A percentile compares a stretch with the other conserved stretches of the same genome.
These are phyloP conservation scores for Cyclotella cryptica DNA, from an alignment of 108 stramenopile species.

Conservation along the genomic window DNA sequence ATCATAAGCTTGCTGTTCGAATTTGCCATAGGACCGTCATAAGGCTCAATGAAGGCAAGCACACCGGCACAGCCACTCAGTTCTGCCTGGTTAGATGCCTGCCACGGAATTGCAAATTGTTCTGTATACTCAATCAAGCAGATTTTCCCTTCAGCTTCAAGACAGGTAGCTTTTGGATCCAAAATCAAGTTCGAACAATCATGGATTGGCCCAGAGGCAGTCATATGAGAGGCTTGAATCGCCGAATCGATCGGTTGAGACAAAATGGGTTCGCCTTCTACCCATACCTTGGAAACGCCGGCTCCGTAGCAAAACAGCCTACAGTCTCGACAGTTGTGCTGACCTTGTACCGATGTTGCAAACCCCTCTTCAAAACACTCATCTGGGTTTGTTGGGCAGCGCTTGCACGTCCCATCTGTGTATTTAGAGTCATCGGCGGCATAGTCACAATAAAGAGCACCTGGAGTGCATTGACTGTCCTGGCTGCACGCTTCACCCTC, in stretches of 20 bases:
- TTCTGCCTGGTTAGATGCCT: neutral
- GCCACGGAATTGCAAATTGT: neutral
- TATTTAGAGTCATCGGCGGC: neutral
- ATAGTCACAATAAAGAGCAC: neutral
- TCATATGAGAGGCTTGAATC: neutral
- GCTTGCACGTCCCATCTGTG: neutral
- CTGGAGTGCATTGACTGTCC: neutral
- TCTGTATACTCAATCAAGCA: neutral
- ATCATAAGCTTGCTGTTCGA: neutral
- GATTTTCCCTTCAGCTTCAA: neutral
- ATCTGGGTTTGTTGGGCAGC: neutral
- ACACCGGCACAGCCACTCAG: neutral
- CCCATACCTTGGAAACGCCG: neutral
- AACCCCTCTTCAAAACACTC: neutral
- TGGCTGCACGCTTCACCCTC: neutral
- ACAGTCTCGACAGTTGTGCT: neutral
- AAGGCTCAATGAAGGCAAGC: neutral
- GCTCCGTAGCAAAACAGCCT: neutral
- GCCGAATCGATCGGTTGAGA: conserved; percentile 5
- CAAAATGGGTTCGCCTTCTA: neutral
- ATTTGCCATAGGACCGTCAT: neutral
- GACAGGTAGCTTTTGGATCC: neutral
- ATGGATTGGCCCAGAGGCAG: neutral
- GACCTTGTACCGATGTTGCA: neutral
- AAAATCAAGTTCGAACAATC: neutral